These are phyloP conservation scores for Curvularia spicifera DNA, from an alignment of 2,329 filamentous ascomycete species.

Conservation along the genomic window DNA sequence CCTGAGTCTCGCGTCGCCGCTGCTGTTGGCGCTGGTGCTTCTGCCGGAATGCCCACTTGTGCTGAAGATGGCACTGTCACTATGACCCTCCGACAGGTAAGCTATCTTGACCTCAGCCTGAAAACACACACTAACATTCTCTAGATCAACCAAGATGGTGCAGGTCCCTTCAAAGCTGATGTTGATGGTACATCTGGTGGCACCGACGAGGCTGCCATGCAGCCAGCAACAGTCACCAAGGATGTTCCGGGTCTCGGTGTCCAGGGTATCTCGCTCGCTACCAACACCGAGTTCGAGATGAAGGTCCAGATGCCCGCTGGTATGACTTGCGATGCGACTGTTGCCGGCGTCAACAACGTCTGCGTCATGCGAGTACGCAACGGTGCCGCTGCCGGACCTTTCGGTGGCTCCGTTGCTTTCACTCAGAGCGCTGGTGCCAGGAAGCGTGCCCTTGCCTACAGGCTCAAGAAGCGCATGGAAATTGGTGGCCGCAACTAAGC, in stretches of 20 bases:
- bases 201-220: constrained; percentile 65
- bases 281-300: constrained; percentile 67
- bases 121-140: constrained; percentile 1
- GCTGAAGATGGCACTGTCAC: constrained; percentile 65
- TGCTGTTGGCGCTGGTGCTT: constrained; percentile 61
- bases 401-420: constrained; percentile 71
- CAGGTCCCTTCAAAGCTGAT: constrained; percentile 66
- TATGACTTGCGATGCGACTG: constrained; percentile 69
- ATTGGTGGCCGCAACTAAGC: constrained; percentile 33
- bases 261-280: constrained; percentile 64
- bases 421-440: constrained; percentile 64
- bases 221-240: constrained; percentile 63
- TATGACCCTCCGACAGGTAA: constrained; percentile 67
- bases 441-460: constrained; percentile 68
- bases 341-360: constrained; percentile 65
- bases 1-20: constrained; percentile 62
- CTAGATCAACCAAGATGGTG: constrained; percentile 71
- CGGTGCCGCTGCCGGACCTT: constrained; percentile 66
- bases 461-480: constrained; percentile 49
- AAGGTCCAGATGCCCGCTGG: constrained; percentile 69
- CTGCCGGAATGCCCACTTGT: constrained; percentile 64
- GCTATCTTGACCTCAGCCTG: not conserved
- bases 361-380: constrained; percentile 72
- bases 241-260: constrained; percentile 66
- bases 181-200: constrained; percentile 70